A percentile compares a stretch with the other conserved stretches of the same genome.
Evolutionary conservation across 805 yeast species (phyloP).

Genomic region (Suhomyces sp.): DNA sequence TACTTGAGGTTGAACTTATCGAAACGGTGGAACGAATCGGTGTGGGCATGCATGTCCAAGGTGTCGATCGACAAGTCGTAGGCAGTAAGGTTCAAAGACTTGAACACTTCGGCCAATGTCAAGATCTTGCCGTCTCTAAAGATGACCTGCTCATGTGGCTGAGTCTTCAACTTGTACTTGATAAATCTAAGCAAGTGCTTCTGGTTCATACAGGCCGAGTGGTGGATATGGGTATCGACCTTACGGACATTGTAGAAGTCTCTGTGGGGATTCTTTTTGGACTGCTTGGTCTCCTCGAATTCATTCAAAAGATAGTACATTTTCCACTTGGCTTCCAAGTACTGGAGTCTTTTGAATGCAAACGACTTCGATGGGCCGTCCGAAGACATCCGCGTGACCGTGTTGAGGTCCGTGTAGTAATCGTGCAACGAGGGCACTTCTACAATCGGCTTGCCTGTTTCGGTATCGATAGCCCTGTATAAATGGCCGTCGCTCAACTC

Average conservation of each 20-base stretch:
- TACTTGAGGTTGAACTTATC: conserved; percentile 96
- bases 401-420: conserved; percentile 79
- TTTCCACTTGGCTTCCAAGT: conserved; percentile 95
- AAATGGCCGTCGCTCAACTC: conserved; percentile 61
- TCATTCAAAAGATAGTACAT: conserved; percentile 84
- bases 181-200: conserved; percentile 92
- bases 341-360: conserved; percentile 91
- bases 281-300: conserved; percentile 85
- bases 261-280: conserved; percentile 92
- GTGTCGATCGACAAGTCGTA: conserved; percentile 96
- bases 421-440: conserved; percentile 82
- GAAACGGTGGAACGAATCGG: conserved; percentile 95
- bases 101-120: conserved; percentile 84
- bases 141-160: conserved; percentile 86
- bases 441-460: conserved; percentile 37
- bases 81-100: conserved; percentile 86
- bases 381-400: conserved; percentile 68
- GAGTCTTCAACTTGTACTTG: conserved; percentile 86
- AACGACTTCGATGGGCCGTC: conserved; percentile 97
- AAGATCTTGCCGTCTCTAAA: conserved; percentile 88
- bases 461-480: conserved; percentile 53
- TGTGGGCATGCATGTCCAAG: conserved; percentile 98
- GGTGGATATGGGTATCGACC: conserved; percentile 98
- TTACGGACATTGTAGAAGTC: conserved; percentile 96
- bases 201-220: conserved; percentile 98